Conservation (phyloP, 192 early-diverging fungal genomes). For the Coemansia sp. region DNA sequence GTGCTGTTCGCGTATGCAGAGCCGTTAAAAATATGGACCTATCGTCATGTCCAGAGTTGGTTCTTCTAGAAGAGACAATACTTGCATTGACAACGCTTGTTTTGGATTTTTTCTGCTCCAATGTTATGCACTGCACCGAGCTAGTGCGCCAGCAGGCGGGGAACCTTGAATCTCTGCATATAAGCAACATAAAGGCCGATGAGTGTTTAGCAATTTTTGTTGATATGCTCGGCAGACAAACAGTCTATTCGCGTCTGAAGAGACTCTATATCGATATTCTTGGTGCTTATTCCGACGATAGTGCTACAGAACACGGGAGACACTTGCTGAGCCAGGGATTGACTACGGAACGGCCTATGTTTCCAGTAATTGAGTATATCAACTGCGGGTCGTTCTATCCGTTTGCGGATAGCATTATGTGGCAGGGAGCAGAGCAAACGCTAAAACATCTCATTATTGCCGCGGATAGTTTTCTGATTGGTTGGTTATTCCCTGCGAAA, state of each 20-base stretch:
- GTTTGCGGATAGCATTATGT: constrained; percentile 22
- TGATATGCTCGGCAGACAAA: background rate
- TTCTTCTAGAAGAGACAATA: background rate
- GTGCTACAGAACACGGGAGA: background rate
- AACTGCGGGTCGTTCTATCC: constrained; percentile 25
- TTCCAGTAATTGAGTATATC: constrained; percentile 20
- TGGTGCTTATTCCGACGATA: constrained; percentile 14
- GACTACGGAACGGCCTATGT: background rate
- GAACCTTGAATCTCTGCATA: constrained; percentile 8
- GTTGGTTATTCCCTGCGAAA: constrained; percentile 19
- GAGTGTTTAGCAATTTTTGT: constrained; percentile 10
- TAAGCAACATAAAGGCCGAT: constrained; percentile 15
- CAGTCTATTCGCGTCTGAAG: constrained; percentile 7
- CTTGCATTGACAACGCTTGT: constrained; percentile 8
- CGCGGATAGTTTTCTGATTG: constrained; percentile 4
- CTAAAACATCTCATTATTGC: constrained; percentile 17
- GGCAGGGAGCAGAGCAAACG: constrained; percentile 6
- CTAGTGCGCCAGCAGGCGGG: constrained; percentile 20
- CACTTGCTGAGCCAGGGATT: background rate
- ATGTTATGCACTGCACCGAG: background rate
- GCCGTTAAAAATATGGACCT: constrained; percentile 3
- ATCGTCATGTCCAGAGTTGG: constrained; percentile 11
- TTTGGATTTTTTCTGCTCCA: constrained; percentile 7
- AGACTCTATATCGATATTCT: constrained; percentile 16
- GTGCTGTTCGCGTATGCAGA: constrained; percentile 1